Conservation (phyloP, 2,329 filamentous ascomycete genomes). For the Ascochyta rabiei region DNA sequence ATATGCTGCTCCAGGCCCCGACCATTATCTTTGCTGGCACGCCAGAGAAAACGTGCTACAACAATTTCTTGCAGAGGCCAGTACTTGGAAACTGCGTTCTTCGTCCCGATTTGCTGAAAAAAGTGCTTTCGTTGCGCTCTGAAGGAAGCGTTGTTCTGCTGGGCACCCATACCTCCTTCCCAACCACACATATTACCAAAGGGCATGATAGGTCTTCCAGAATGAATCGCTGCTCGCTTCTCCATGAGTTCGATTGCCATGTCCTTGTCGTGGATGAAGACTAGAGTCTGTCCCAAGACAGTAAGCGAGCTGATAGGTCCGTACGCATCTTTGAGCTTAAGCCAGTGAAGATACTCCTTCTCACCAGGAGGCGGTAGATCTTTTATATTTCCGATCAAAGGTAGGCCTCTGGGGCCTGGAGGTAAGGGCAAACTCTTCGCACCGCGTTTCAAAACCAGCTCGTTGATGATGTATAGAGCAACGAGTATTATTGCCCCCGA, state of each 20-base stretch:
- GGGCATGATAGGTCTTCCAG: conserved; percentile 25
- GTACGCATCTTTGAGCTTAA: conserved; percentile 50
- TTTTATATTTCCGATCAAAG: conserved; percentile 57
- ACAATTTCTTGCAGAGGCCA: conserved; percentile 54
- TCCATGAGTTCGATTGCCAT: conserved; percentile 33
- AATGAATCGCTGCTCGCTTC: conserved; percentile 30
- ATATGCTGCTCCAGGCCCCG: conserved; percentile 50
- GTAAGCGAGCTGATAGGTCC: conserved; percentile 33
- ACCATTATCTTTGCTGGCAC: conserved; percentile 49
- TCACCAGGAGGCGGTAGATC: conserved; percentile 53
- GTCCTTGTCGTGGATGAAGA: conserved; percentile 31
- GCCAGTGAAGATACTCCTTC: conserved; percentile 53
- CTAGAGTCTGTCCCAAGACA: conserved; percentile 31
- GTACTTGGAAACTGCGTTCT: conserved; percentile 48
- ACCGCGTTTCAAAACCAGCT: neutral
- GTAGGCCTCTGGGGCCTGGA: conserved; percentile 57
- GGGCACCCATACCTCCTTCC: conserved; percentile 45
- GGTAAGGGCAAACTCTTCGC: conserved; percentile 45
- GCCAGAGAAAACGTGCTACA: conserved; percentile 52
- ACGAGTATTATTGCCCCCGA: neutral
- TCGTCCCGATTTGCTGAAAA: conserved; percentile 54
- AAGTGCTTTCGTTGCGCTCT: conserved; percentile 53
- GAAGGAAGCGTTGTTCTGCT: conserved; percentile 47
- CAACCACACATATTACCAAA: conserved; percentile 44
- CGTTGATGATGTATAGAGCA: neutral